A percentile compares a stretch with the other conserved stretches of the same genome.
Evolutionary conservation across 257 asterid species (phyloP).

Genomic region (Solanum etuberosum): DNA sequence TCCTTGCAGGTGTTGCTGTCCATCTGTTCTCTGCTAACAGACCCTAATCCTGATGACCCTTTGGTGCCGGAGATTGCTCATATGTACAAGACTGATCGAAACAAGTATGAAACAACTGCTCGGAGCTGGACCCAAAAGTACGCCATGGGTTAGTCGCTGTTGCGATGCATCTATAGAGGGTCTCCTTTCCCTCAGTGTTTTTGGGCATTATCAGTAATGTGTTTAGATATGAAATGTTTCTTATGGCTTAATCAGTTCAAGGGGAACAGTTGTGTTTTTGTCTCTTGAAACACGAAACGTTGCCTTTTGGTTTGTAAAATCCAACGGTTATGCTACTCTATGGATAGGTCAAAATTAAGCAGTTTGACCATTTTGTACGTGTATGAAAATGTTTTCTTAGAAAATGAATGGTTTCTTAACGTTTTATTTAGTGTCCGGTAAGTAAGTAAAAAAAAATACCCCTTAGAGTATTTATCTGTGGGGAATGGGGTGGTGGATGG

Average conservation of each 20-base stretch:
- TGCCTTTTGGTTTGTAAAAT: slow-evolving; percentile 5
- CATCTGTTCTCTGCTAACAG: slow-evolving; percentile 26
- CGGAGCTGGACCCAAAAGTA: slow-evolving; percentile 33
- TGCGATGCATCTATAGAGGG: background rate
- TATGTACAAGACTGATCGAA: slow-evolving; percentile 28
- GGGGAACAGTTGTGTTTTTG: background rate
- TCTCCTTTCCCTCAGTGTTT: background rate
- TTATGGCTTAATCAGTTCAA: background rate
- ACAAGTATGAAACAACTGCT: slow-evolving; percentile 30
- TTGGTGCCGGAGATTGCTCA: slow-evolving; percentile 35
- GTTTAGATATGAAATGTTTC: background rate
- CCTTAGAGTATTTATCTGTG: background rate
- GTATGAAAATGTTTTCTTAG: too few relatives aligned
- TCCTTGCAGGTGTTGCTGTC: slow-evolving; percentile 23
- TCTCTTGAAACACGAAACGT: background rate
- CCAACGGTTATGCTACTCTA: background rate
- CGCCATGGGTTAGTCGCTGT: slow-evolving; percentile 23
- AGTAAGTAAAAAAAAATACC: background rate
- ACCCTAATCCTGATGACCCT: slow-evolving; percentile 35
- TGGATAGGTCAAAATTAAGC: background rate
- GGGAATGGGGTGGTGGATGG: background rate
- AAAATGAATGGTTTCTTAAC: too few relatives aligned
- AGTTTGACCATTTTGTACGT: background rate
- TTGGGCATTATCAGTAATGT: background rate
- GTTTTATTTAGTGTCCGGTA: background rate